Conservation (phyloP, 192 early-diverging fungal genomes). For the Umbelopsis isabellina region DNA sequence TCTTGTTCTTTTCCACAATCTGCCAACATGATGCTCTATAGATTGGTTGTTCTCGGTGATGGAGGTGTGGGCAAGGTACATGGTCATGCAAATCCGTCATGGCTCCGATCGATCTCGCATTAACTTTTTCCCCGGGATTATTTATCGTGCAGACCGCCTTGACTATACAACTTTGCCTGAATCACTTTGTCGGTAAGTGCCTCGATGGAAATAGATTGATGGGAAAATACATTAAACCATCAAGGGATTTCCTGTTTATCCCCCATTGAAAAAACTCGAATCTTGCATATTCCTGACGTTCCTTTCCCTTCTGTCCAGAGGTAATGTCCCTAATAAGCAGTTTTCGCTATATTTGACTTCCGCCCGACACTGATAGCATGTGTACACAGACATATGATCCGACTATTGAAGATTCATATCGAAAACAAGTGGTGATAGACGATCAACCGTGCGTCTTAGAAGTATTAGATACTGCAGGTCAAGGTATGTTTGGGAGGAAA, state of each 20-base stretch:
- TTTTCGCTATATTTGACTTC: constrained; percentile 1
- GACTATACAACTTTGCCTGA: constrained; percentile 33
- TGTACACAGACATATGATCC: constrained; percentile 85
- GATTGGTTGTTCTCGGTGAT: constrained; percentile 79
- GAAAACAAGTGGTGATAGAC: constrained; percentile 96
- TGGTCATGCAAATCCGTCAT: not conserved
- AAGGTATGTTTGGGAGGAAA: constrained; percentile 48
- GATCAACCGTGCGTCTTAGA: constrained; percentile 94
- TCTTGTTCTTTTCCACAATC: constrained; percentile 1
- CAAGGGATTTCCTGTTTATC: too few species aligned
- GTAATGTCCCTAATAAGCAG: not conserved
- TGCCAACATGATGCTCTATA: constrained; percentile 32
- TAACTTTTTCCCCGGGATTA: not conserved
- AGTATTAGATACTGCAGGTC: constrained; percentile 94
- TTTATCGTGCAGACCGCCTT: constrained; percentile 30
- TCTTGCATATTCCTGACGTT: constrained; percentile 20
- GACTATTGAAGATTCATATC: constrained; percentile 97
- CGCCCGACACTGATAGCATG: constrained; percentile 8
- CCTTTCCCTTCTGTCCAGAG: constrained; percentile 33
- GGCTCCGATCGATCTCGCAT: not conserved
- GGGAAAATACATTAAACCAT: not conserved
- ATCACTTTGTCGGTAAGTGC: constrained; percentile 29
- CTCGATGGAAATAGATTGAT: not conserved
- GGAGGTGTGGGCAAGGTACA: constrained; percentile 69
- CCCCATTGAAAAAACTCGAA: not conserved